Percentiles rank a stretch among this genome's conserved stretches.
These are phyloP conservation scores for Xylaria sp. DNA, from an alignment of 495 filamentous ascomycete species.

Conservation along the genomic window DNA sequence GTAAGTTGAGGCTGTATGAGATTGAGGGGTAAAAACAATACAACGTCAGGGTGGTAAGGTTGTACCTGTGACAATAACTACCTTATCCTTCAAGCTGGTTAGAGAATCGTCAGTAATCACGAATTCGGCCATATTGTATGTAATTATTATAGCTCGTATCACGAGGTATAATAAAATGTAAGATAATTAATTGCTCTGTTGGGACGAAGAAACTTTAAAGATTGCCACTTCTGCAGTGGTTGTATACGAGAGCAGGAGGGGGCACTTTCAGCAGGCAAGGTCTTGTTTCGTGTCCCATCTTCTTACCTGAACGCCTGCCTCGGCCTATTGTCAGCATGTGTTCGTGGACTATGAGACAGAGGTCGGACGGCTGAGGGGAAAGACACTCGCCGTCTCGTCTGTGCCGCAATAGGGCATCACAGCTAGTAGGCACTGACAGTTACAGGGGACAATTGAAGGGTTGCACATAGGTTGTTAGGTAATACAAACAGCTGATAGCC, in stretches of 20 bases:
- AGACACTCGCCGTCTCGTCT: background rate
- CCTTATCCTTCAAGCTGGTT: slow-evolving; percentile 50
- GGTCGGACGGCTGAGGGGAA: background rate
- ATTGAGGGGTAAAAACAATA: background rate
- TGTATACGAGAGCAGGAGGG: background rate
- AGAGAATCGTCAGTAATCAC: slow-evolving; percentile 42
- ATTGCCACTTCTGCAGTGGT: background rate
- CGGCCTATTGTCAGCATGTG: background rate
- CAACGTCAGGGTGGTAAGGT: background rate
- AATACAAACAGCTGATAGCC: too few relatives aligned
- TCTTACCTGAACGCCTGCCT: background rate
- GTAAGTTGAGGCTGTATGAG: slow-evolving; percentile 17
- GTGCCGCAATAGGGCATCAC: too few relatives aligned
- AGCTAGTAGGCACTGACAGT: too few relatives aligned
- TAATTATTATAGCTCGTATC: background rate
- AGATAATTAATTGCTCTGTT: background rate
- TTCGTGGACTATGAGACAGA: background rate
- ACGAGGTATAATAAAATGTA: background rate
- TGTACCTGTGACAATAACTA: slow-evolving; percentile 59
- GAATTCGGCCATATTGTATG: slow-evolving; percentile 39
- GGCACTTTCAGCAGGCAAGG: too few relatives aligned
- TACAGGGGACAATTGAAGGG: too few relatives aligned
- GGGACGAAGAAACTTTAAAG: background rate
- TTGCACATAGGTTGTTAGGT: too few relatives aligned
- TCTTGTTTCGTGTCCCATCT: too few relatives aligned